Conservation (phyloP, 345 rosid genomes). For the Euphorbia lathyris region DNA sequence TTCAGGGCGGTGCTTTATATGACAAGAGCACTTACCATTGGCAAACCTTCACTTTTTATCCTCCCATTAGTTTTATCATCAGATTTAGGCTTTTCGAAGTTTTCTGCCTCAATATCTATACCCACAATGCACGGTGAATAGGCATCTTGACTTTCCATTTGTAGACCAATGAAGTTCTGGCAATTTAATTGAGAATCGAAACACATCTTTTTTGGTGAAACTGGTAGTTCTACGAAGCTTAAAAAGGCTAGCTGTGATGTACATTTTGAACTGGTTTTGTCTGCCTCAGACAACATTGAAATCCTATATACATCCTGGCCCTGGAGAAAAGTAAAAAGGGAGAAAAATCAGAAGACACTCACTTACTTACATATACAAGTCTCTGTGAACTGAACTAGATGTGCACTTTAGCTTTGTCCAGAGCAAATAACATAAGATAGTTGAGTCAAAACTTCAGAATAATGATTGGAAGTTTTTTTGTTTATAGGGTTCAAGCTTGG, state of each 20-base stretch:
- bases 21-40: slow-evolving; percentile 42
- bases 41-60: slow-evolving; percentile 45
- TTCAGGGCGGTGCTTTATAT: neutral
- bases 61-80: slow-evolving; percentile 42
- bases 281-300: slow-evolving; percentile 66
- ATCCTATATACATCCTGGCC: slow-evolving; percentile 58
- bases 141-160: slow-evolving; percentile 49
- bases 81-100: slow-evolving; percentile 34
- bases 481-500: neutral
- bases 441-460: neutral
- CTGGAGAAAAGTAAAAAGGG: slow-evolving; percentile 33
- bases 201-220: slow-evolving; percentile 42
- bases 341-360: neutral
- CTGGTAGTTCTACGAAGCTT: slow-evolving; percentile 64
- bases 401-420: neutral
- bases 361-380: neutral
- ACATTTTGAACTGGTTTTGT: slow-evolving; percentile 31
- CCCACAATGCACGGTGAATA: slow-evolving; percentile 65
- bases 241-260: slow-evolving; percentile 51
- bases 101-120: slow-evolving; percentile 58
- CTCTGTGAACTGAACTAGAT: neutral
- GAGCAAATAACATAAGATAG: neutral
- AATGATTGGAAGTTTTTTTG: neutral
- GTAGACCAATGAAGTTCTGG: slow-evolving; percentile 59
- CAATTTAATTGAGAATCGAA: slow-evolving; percentile 45